These are phyloP conservation scores for Exophiala calicioides DNA, from an alignment of 2,329 filamentous ascomycete genomes.

Conservation along the genomic window DNA sequence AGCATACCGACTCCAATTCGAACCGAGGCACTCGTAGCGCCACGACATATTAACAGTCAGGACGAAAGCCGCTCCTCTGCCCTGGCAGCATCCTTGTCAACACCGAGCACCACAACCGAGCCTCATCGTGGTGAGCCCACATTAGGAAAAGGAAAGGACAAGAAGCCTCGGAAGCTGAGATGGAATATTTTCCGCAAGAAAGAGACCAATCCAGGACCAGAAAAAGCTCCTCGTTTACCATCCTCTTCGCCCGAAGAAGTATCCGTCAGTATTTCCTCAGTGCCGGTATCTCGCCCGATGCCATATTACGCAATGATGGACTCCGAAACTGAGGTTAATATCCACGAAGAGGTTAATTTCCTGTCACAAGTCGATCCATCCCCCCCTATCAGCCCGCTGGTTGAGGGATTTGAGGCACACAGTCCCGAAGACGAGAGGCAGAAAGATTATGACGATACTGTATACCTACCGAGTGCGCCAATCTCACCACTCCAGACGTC, in stretches of 20 bases:
- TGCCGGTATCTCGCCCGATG: constrained; percentile 46
- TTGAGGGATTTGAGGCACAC: constrained; percentile 21
- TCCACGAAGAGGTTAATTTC: constrained; percentile 49
- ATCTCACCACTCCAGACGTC: constrained; percentile 15
- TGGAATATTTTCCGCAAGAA: constrained; percentile 63
- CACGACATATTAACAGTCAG: constrained; percentile 24
- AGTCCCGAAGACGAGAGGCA: constrained; percentile 31
- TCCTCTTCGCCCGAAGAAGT: constrained; percentile 37
- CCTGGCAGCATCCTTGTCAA: constrained; percentile 19
- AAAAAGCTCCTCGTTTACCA: constrained; percentile 25
- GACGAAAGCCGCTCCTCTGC: constrained; percentile 28
- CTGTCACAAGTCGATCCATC: constrained; percentile 42
- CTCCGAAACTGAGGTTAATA: constrained; percentile 40
- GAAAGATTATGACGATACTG: constrained; percentile 4
- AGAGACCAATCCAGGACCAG: constrained; percentile 14
- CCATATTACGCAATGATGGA: constrained; percentile 63
- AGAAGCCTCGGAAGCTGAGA: constrained; percentile 35
- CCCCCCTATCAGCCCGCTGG: constrained; percentile 16
- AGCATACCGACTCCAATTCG: constrained; percentile 28
- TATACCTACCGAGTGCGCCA: constrained; percentile 15
- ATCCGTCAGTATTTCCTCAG: constrained; percentile 42
- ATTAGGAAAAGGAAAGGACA: constrained; percentile 19
- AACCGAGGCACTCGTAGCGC: constrained; percentile 22
- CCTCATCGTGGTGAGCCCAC: constrained; percentile 15
- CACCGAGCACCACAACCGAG: constrained; percentile 21